These are phyloP conservation scores for Alternaria sp. DNA, from an alignment of 2,329 filamentous ascomycete species.

Conservation along the genomic window DNA sequence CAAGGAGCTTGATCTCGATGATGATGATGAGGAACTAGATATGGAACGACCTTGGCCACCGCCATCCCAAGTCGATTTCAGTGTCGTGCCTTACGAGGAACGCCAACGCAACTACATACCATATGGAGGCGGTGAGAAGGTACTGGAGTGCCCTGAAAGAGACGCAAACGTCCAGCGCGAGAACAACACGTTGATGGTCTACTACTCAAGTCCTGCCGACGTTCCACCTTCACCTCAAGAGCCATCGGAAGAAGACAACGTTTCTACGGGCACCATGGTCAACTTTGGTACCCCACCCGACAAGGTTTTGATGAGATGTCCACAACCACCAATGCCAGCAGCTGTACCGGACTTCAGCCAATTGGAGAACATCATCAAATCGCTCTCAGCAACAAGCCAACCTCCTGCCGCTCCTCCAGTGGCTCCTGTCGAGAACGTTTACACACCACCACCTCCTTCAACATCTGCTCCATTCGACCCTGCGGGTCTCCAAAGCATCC, in stretches of 20 bases:
- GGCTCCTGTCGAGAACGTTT: slow-evolving; percentile 25
- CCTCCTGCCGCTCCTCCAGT: slow-evolving; percentile 17
- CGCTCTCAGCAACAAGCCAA: slow-evolving; percentile 29
- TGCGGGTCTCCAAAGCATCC: slow-evolving; percentile 38
- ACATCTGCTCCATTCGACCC: slow-evolving; percentile 34
- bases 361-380: slow-evolving; percentile 42
- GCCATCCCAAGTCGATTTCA: slow-evolving; percentile 55
- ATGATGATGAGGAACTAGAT: slow-evolving; percentile 67
- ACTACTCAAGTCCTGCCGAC: slow-evolving; percentile 55
- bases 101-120: slow-evolving; percentile 55
- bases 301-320: slow-evolving; percentile 31
- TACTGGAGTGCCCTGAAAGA: slow-evolving; percentile 54
- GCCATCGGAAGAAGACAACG: slow-evolving; percentile 46
- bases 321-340: slow-evolving; percentile 26
- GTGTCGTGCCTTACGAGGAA: slow-evolving; percentile 50
- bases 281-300: slow-evolving; percentile 52
- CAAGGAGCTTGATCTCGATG: slow-evolving; percentile 70
- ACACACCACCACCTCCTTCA: slow-evolving; percentile 31
- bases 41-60: slow-evolving; percentile 42
- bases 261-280: slow-evolving; percentile 29
- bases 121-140: slow-evolving; percentile 54
- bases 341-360: slow-evolving; percentile 31
- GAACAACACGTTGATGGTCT: slow-evolving; percentile 57
- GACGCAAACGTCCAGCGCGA: slow-evolving; percentile 56
- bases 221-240: slow-evolving; percentile 58